Percentiles rank a stretch among this genome's conserved stretches.
Evolutionary conservation across 805 yeast species (phyloP).

Genomic region (Saccharomycopsis sp.): DNA sequence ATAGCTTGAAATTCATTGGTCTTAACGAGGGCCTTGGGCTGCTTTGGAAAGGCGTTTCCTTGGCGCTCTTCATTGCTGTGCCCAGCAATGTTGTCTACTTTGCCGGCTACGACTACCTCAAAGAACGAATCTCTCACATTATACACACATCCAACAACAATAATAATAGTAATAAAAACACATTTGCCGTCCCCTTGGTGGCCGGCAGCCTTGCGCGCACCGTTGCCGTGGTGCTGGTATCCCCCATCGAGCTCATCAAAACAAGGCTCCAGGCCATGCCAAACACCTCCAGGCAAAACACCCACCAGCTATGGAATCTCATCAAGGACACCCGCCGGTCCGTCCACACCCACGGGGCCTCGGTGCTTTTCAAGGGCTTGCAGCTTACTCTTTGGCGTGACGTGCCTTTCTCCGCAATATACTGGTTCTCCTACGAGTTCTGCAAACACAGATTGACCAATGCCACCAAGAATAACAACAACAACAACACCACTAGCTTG

Average conservation of each 20-base stretch:
- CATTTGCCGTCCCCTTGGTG: slow-evolving; percentile 55
- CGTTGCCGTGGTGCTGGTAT: slow-evolving; percentile 72
- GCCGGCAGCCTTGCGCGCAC: slow-evolving; percentile 83
- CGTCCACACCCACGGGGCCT: slow-evolving; percentile 46
- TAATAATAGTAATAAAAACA: too few species aligned
- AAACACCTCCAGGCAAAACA: slow-evolving; percentile 25
- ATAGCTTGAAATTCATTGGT: slow-evolving; percentile 60
- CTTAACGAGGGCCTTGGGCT: slow-evolving; percentile 66
- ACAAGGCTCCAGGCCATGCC: slow-evolving; percentile 91
- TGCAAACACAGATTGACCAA: slow-evolving; percentile 27
- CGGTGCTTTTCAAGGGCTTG: slow-evolving; percentile 72
- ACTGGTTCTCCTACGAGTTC: slow-evolving; percentile 83
- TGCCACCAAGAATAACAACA: background rate
- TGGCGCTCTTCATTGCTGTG: slow-evolving; percentile 79
- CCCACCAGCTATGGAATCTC: slow-evolving; percentile 27
- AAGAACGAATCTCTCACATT: slow-evolving; percentile 49
- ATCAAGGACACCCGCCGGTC: slow-evolving; percentile 45
- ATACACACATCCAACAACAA: background rate
- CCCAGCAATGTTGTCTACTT: slow-evolving; percentile 92
- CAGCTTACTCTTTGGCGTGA: slow-evolving; percentile 91
- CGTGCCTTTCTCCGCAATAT: slow-evolving; percentile 92
- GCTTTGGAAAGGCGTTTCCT: slow-evolving; percentile 81
- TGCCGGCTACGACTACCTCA: slow-evolving; percentile 81
- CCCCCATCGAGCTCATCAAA: slow-evolving; percentile 81
- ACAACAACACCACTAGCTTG: slow-evolving; percentile 31